Evolutionary conservation across 2,329 filamentous ascomycete genomes (phyloP).

Genomic region (Monosporascus sp.): DNA sequence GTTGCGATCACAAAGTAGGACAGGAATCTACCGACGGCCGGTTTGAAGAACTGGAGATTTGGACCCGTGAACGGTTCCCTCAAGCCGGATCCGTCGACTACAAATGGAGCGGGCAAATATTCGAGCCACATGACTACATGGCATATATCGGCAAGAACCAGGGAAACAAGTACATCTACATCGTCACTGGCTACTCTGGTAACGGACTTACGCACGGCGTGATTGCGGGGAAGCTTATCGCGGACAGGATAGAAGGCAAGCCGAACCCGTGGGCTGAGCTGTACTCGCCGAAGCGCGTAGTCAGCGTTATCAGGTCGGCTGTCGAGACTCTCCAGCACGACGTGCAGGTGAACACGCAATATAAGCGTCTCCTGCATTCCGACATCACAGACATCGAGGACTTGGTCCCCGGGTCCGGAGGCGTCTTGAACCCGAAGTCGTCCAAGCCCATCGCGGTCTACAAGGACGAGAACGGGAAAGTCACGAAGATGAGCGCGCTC

Average conservation of each 20-base stretch:
- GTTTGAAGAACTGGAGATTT: slow-evolving; percentile 47
- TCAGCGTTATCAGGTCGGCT: slow-evolving; percentile 39
- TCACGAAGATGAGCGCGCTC: slow-evolving; percentile 46
- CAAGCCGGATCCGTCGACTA: slow-evolving; percentile 46
- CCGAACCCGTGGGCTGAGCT: slow-evolving; percentile 43
- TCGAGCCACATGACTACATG: slow-evolving; percentile 50
- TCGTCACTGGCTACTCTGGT: slow-evolving; percentile 53
- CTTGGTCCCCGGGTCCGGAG: slow-evolving; percentile 42
- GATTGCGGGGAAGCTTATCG: slow-evolving; percentile 45
- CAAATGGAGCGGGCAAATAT: slow-evolving; percentile 53
- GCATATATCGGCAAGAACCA: slow-evolving; percentile 53
- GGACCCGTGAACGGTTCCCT: slow-evolving; percentile 49
- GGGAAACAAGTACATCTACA: slow-evolving; percentile 44
- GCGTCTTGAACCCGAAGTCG: slow-evolving; percentile 44
- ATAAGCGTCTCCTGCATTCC: slow-evolving; percentile 47
- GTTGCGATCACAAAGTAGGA: slow-evolving; percentile 55
- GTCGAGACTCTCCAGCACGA: slow-evolving; percentile 45
- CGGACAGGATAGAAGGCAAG: slow-evolving; percentile 48
- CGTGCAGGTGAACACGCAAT: slow-evolving; percentile 50
- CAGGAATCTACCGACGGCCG: slow-evolving; percentile 41
- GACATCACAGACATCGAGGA: slow-evolving; percentile 55
- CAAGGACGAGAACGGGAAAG: slow-evolving; percentile 48
- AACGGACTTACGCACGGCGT: slow-evolving; percentile 54
- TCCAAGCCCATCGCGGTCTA: slow-evolving; percentile 49
- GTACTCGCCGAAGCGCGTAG: slow-evolving; percentile 46